A percentile compares a stretch with the other conserved stretches of the same genome.
These are phyloP conservation scores for Cadophora sp. DNA, from an alignment of 2,329 filamentous ascomycete genomes.

Conservation along the genomic window DNA sequence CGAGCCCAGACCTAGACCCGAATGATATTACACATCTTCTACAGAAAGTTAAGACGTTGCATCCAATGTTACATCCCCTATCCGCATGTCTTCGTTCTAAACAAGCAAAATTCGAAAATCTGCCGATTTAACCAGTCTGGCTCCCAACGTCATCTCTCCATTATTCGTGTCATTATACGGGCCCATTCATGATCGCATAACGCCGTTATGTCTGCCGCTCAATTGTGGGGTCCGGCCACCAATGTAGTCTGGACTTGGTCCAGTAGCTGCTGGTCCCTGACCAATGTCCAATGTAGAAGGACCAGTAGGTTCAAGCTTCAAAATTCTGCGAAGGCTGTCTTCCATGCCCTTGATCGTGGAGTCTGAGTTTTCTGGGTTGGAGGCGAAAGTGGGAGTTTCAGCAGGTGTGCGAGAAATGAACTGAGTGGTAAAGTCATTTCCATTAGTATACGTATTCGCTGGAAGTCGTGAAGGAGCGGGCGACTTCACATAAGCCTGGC, in stretches of 20 bases:
- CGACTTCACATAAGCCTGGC: constrained; percentile 30
- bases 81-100: constrained; percentile 3
- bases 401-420: constrained; percentile 30
- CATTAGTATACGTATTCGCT: constrained; percentile 27
- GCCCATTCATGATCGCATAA: constrained; percentile 37
- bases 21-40: neutral
- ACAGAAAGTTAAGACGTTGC: neutral
- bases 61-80: constrained; percentile 8
- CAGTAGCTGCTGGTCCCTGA: constrained; percentile 26
- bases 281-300: constrained; percentile 28
- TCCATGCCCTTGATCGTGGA: constrained; percentile 42
- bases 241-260: constrained; percentile 36
- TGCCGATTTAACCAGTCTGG: neutral
- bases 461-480: constrained; percentile 35
- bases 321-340: constrained; percentile 43
- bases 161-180: constrained; percentile 27
- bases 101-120: constrained; percentile 14
- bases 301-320: constrained; percentile 41
- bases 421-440: constrained; percentile 24
- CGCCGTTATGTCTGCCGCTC: constrained; percentile 38
- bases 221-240: constrained; percentile 36
- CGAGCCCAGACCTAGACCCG: neutral
- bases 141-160: constrained; percentile 30
- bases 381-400: constrained; percentile 27
- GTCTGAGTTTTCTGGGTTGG: constrained; percentile 29